phyloP scores from a whole-genome alignment of 2,329 filamentous ascomycete species.

The Paecilomyces sp. region DNA sequence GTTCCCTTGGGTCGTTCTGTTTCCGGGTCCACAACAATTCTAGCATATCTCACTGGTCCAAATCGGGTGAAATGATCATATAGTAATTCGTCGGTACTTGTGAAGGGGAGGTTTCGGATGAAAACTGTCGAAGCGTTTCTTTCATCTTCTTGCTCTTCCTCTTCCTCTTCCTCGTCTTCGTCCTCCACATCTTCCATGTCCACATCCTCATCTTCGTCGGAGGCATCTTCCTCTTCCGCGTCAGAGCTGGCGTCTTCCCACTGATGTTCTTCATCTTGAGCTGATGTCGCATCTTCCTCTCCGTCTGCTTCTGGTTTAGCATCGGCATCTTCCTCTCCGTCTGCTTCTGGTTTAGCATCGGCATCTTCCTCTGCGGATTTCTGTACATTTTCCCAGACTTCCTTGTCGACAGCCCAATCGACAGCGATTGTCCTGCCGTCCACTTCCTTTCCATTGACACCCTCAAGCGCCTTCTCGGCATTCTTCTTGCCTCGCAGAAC shows the following conservation, averaged over 20 bases:
- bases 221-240: conserved; percentile 37
- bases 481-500: conserved; percentile 82
- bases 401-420: conserved; percentile 94
- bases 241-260: conserved; percentile 28
- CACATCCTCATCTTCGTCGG: conserved; percentile 37
- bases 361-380: conserved; percentile 31
- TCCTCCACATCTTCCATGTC: conserved; percentile 36
- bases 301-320: conserved; percentile 22
- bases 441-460: conserved; percentile 80
- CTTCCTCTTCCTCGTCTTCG: conserved; percentile 33
- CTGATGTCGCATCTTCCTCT: conserved; percentile 28
- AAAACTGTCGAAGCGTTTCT: conserved; percentile 73
- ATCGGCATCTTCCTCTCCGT: conserved; percentile 20
- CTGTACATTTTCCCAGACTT: conserved; percentile 66
- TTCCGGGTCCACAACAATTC: conserved; percentile 78
- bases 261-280: conserved; percentile 40
- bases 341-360: conserved; percentile 16
- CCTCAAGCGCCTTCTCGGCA: conserved; percentile 78
- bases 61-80: conserved; percentile 84
- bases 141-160: conserved; percentile 41
- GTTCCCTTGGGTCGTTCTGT: conserved; percentile 87
- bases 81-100: conserved; percentile 71
- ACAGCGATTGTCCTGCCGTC: conserved; percentile 86
- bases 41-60: conserved; percentile 80
- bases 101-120: conserved; percentile 90